Evolutionary conservation across 768 basidiomycete genomes (phyloP), one percentile per base, ranked within the genome.

Genomic region (Tulasnella sp.): DNA sequence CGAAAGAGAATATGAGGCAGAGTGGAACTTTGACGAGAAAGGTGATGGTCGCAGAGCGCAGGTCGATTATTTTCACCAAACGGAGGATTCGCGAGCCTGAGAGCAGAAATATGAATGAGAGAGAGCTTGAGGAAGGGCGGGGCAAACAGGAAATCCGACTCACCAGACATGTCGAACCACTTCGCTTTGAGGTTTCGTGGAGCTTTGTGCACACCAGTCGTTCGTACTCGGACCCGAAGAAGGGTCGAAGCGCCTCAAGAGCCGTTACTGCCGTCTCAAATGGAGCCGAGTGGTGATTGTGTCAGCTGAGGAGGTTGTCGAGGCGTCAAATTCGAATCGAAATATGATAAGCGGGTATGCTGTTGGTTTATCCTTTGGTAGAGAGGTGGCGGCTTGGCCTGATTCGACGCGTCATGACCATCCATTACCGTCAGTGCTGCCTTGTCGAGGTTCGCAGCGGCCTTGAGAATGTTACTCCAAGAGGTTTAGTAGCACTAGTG

Each of bases 311-410:
- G 93, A 90, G 0, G 90, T 88, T 0, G 91, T 90, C 9, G 98
- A 87, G 0, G 94, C 92, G 84, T 99, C 97, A 83, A 94, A 99
- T 0, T 97, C 92, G n/a, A 99, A 90, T 16, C 97, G 97, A 84
- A 97, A 98, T 6, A 98, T 84, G 16, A 95, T 90, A 86, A 93
- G 96, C 87, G 98, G 99, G 86, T 95, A 92, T 16, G 91, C 89
- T 0, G 93, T 89, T 2, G 96, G 94, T 80, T 95, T 93, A 20
- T 89, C 87, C 12, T 86, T 84, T 6, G 89, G n/a, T 40, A 7
- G 58, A 31, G 72, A 16, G 37, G 40, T 86, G 24, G 86, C 84
- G 81, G 80, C 0, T 81, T 77, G 11, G 84, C 83, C 8, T 84
- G 85, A 1, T 84, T 82, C 3, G 84, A 81, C 0, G 86, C 81